phyloP scores from a whole-genome alignment of 2,329 filamentous ascomycete genomes.

The Geosmithia putterillii region DNA sequence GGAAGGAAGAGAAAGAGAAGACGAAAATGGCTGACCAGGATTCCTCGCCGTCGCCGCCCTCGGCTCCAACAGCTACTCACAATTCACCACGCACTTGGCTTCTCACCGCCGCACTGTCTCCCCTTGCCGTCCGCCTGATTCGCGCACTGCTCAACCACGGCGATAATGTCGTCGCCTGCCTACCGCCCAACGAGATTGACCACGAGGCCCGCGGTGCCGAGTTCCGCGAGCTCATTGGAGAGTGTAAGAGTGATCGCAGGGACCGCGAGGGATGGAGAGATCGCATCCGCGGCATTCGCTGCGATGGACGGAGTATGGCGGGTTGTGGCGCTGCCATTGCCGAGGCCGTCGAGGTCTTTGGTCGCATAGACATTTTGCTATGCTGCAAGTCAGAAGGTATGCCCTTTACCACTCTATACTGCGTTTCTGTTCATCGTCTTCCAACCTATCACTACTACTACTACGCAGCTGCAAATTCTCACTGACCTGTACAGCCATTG shows the following conservation, averaged over 20 bases:
- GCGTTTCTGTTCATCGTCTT: no score
- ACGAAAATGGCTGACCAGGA: constrained; percentile 4
- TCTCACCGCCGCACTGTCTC: constrained; percentile 74
- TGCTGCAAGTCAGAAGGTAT: constrained; percentile 80
- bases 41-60: constrained; percentile 6
- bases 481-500: constrained; percentile 44
- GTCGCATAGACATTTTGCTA: constrained; percentile 77
- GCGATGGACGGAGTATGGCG: constrained; percentile 48
- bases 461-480: no score
- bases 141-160: constrained; percentile 78
- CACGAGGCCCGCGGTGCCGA: constrained; percentile 64
- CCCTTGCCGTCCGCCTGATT: constrained; percentile 71
- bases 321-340: constrained; percentile 80
- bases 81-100: constrained; percentile 84
- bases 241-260: constrained; percentile 48
- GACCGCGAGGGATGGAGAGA: constrained; percentile 70
- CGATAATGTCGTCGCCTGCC: constrained; percentile 77
- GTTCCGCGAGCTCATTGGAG: constrained; percentile 67
- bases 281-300: constrained; percentile 54
- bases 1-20: not conserved
- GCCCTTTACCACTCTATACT: constrained; percentile 6
- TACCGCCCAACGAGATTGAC: constrained; percentile 68
- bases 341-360: constrained; percentile 74
- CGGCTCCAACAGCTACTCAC: constrained; percentile 43
- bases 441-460: not conserved